These are phyloP conservation scores for Calonectria montana DNA, from an alignment of 2,329 filamentous ascomycete genomes.

Conservation along the genomic window DNA sequence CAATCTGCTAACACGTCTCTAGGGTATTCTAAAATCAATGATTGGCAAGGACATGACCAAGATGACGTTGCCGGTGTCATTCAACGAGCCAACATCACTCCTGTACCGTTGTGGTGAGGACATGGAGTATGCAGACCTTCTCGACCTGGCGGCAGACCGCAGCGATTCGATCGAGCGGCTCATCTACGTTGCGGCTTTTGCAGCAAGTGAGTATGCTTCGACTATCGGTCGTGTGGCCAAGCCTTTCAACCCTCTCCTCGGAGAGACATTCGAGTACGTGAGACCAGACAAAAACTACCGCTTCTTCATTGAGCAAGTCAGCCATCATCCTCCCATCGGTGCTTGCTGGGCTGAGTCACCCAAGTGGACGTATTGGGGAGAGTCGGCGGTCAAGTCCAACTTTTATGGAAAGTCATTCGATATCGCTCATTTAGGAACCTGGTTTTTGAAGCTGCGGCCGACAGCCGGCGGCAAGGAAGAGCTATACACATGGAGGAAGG, in stretches of 20 bases:
- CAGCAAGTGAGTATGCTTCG: slow-evolving; percentile 95
- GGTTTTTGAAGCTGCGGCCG: slow-evolving; percentile 90
- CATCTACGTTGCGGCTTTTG: slow-evolving; percentile 95
- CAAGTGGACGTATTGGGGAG: slow-evolving; percentile 97
- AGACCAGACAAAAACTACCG: slow-evolving; percentile 97
- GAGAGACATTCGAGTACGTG: slow-evolving; percentile 97
- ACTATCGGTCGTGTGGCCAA: slow-evolving; percentile 97
- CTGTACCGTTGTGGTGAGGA: slow-evolving; percentile 96
- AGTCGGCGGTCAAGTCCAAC: slow-evolving; percentile 94
- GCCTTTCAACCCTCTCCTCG: slow-evolving; percentile 95
- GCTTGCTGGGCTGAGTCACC: slow-evolving; percentile 93
- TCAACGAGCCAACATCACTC: slow-evolving; percentile 97
- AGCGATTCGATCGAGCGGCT: slow-evolving; percentile 90
- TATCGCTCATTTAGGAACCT: slow-evolving; percentile 94
- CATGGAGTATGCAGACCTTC: slow-evolving; percentile 95
- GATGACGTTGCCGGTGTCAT: slow-evolving; percentile 98
- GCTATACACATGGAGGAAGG: slow-evolving; percentile 98
- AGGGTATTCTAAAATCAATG: slow-evolving; percentile 99
- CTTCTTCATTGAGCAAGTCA: slow-evolving; percentile 98
- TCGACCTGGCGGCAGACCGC: slow-evolving; percentile 89
- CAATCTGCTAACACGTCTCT: slow-evolving; percentile 34
- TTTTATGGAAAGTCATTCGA: slow-evolving; percentile 99
- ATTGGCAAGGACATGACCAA: slow-evolving; percentile 99
- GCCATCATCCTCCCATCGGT: slow-evolving; percentile 94
- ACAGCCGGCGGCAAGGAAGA: slow-evolving; percentile 81